phyloP scores from a whole-genome alignment of 768 basidiomycete species.

The Collybia sordida region DNA sequence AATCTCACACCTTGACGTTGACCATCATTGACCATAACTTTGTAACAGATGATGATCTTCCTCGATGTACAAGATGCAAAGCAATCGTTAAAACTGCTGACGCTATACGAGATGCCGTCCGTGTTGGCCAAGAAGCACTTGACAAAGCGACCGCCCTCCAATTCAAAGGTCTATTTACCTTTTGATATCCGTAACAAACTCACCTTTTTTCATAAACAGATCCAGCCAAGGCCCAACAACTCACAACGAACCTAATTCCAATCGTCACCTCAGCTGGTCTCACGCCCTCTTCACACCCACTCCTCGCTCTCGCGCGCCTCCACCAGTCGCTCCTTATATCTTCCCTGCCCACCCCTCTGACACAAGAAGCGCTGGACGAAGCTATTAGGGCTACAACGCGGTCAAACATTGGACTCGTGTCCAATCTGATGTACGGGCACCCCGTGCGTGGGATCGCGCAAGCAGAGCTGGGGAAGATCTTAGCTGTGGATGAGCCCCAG shows the following conservation, averaged over 20 bases:
- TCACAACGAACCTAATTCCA: slow-evolving; percentile 66
- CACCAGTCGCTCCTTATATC: slow-evolving; percentile 66
- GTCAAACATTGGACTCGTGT: slow-evolving; percentile 50
- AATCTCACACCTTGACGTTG: slow-evolving; percentile 3
- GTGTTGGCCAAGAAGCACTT: slow-evolving; percentile 72
- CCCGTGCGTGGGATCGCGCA: slow-evolving; percentile 75
- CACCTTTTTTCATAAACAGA: slow-evolving; percentile 37
- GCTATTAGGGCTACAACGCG: slow-evolving; percentile 57
- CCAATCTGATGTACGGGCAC: slow-evolving; percentile 62
- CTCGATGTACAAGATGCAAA: slow-evolving; percentile 57
- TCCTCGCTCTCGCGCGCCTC: slow-evolving; percentile 72
- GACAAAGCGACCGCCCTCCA: slow-evolving; percentile 70
- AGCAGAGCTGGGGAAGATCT: slow-evolving; percentile 79
- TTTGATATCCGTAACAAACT: not conserved
- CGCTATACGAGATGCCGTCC: slow-evolving; percentile 59
- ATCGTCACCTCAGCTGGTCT: slow-evolving; percentile 60
- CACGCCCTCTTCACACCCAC: slow-evolving; percentile 71
- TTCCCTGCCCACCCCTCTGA: slow-evolving; percentile 36
- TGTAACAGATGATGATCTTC: slow-evolving; percentile 44
- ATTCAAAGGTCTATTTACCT: slow-evolving; percentile 43
- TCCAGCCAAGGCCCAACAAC: slow-evolving; percentile 50
- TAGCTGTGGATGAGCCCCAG: slow-evolving; percentile 73
- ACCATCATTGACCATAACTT: not conserved
- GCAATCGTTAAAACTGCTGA: slow-evolving; percentile 46
- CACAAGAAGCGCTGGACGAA: slow-evolving; percentile 60